A percentile compares a stretch with the other conserved stretches of the same genome.
Conservation (phyloP, 1,284 basidiomycete species). For the Chiua sp. region DNA sequence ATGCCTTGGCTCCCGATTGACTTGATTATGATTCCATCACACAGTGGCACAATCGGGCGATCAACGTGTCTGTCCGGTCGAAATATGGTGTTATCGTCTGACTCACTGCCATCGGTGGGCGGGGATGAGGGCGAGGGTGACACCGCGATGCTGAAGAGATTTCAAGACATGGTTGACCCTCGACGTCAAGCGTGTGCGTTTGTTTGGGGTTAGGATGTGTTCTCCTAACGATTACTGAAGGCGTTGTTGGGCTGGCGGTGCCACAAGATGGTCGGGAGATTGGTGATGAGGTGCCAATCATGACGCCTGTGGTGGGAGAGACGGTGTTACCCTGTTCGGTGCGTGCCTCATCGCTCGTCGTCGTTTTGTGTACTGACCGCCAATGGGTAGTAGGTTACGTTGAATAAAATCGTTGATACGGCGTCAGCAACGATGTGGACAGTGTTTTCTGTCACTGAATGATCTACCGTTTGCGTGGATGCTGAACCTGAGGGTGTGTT, state of each 20-base stretch:
- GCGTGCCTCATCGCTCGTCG: slow-evolving; percentile 14
- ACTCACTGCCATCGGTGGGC: too few species aligned
- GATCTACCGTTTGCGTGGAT: too few species aligned
- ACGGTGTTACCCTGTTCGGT: slow-evolving; percentile 55
- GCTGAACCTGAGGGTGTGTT: slow-evolving; percentile 1
- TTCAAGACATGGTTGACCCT: slow-evolving; percentile 61
- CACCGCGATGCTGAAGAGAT: slow-evolving; percentile 51
- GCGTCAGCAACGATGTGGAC: slow-evolving; percentile 41
- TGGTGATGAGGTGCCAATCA: slow-evolving; percentile 61
- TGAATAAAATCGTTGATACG: slow-evolving; percentile 39
- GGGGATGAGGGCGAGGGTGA: too few species aligned
- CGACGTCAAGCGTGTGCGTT: slow-evolving; percentile 64
- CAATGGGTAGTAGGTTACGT: slow-evolving; percentile 42
- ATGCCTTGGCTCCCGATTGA: too few species aligned
- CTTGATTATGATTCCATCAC: too few species aligned
- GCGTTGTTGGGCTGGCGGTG: slow-evolving; percentile 41
- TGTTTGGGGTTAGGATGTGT: slow-evolving; percentile 51
- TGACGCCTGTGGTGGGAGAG: slow-evolving; percentile 52
- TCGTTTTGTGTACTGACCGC: not conserved
- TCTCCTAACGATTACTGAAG: slow-evolving; percentile 49
- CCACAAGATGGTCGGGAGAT: slow-evolving; percentile 63
- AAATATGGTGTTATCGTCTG: too few species aligned
- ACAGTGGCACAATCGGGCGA: too few species aligned
- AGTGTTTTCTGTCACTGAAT: slow-evolving; percentile 33
- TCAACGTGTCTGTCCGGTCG: too few species aligned